Evolutionary conservation across 192 early-diverging fungal species (phyloP).

Genomic region (Linnemannia hyalina): DNA sequence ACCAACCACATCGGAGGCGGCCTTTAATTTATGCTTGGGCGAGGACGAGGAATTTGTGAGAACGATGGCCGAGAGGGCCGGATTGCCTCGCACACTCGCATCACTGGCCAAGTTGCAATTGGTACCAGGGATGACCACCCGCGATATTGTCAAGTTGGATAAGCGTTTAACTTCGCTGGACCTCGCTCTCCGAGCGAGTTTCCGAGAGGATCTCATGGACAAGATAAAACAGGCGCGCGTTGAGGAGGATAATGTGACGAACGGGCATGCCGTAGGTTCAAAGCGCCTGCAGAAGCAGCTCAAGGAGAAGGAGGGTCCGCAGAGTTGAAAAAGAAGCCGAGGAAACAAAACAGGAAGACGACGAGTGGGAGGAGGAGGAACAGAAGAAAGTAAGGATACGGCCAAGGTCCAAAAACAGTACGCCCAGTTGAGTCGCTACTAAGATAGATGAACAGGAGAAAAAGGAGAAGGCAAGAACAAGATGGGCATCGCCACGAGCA

Average conservation of each 20-base stretch:
- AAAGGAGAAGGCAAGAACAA: too few species aligned
- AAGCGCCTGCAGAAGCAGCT: neutral
- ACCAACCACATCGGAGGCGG: neutral
- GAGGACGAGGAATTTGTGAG: neutral
- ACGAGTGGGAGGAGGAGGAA: too few species aligned
- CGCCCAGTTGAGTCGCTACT: too few species aligned
- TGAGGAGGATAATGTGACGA: neutral
- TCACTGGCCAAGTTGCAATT: neutral
- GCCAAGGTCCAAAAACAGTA: too few species aligned
- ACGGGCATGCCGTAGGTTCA: neutral
- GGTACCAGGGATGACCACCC: neutral
- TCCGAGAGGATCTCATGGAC: constrained; percentile 17
- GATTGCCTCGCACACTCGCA: neutral
- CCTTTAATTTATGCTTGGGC: neutral
- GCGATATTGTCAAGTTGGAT: constrained; percentile 20
- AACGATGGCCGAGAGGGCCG: neutral
- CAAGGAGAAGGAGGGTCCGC: neutral
- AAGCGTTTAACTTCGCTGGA: neutral
- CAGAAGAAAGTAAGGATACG: too few species aligned
- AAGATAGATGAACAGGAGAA: too few species aligned
- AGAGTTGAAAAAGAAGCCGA: too few species aligned
- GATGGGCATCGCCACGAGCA: too few species aligned
- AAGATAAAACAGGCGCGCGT: neutral
- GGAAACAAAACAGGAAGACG: too few species aligned
- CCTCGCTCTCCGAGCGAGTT: neutral